Evolutionary conservation across 345 rosid genomes (phyloP), one percentile per base, ranked within the genome.

Genomic region (Populus deltoides): DNA sequence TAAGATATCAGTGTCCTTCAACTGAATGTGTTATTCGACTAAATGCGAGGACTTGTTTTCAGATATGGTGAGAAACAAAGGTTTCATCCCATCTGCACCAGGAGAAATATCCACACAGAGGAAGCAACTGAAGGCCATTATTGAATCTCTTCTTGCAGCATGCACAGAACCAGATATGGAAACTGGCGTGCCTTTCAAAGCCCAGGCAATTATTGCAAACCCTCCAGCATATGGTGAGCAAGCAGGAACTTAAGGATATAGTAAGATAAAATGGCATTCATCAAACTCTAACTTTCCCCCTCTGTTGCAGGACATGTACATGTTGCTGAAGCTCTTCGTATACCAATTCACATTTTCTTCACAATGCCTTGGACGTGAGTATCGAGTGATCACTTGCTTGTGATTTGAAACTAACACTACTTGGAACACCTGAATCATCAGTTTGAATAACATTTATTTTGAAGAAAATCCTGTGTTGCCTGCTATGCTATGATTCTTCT

Each of bases 331-430:
- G 94, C 99, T 85, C 99, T 96, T 77, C 90, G 94, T 77, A 92
- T 92, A 73, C 99, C 98, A 59, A 89, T 96, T 77, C 99, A 96
- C 83, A 96, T 96, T n/a, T 93, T 91, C 86, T 96, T 96, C 92
- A 96, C 99, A 66, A 96, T 96, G 99, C 99, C 99, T 51, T 96
- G 99, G 99, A 96, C 98, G 99, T 96, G 86, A 96, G 98, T 88
- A 72, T 84, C 82, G 43, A 43, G 38, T 55, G 29, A 25, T 66
- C 55, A 68, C 39, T 51, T 20, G 20, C 36, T 29, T 73, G 20
- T n/a, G 49, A 77, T 66, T 33, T 77, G 63, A 62, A 33, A 80
- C 53, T n/a, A 75, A 59, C 33, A 70, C 70, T 39, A 35, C 51
- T 25, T 57, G 57, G 47, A 63, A 18, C n/a, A 51, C 31, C 18